Evolutionary conservation across 495 filamentous ascomycete genomes (phyloP), one percentile per base, ranked within the genome.

Genomic region (Trichoderma virens): DNA sequence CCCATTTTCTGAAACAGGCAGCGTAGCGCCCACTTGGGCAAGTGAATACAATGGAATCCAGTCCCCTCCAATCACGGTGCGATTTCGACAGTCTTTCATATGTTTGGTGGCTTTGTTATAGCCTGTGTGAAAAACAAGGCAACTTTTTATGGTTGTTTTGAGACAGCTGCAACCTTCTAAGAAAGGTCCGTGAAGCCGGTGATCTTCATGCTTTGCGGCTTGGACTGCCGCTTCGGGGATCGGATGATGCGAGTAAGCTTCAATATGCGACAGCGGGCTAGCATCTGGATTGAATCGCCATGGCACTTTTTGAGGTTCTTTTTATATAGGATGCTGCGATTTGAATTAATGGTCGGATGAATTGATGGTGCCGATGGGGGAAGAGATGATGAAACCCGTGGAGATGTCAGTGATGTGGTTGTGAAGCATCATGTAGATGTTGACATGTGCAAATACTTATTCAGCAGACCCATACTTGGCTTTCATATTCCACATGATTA

Each of bases 1-100:
- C 25, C 25, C 25, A 16, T 30, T 25, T 27, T 56, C 51, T 56
- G 51, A 56, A 56, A 56, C 51, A 6, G 27, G 51, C 51, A 56
- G 11, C 51, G 51, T 56, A 56, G 51, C 51, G 51, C 51, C 51
- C 51, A 56, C 51, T 56, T 56, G 23, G 27, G 51, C 23, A 35
- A 5, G 25, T 56, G 27, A 28, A 28, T 56, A 27, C 11, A 35
- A 35, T 35, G n/a, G n/a, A n/a, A n/a, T n/a, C n/a, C n/a, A n/a
- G n/a, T 41, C 38, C 38, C 38, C 38, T 41, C 38, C 9, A 41
- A 41, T 41, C 14, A 18, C 13, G 34, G 7, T 11, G n/a, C n/a
- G n/a, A n/a, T n/a, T n/a, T n/a, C n/a, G n/a, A n/a, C n/a, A n/a
- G n/a, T n/a, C n/a, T n/a, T n/a, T n/a, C n/a, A n/a, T n/a, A n/a